Evolutionary conservation across 345 rosid genomes (phyloP).

Genomic region (Erysimum cheiranthoides): DNA sequence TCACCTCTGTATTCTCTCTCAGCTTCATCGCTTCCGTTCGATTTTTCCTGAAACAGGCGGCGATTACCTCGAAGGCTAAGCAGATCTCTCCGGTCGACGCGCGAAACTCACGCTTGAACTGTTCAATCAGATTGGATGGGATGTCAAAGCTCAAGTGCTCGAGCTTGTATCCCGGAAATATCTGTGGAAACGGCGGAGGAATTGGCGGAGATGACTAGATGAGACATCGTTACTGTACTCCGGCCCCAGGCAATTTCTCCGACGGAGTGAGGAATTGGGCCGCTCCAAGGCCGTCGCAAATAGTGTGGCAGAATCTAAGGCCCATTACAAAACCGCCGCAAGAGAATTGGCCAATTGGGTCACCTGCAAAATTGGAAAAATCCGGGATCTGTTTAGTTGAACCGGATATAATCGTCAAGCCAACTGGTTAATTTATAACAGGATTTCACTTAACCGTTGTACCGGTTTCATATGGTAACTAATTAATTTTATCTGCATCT

Average conservation of each 20-base stretch:
- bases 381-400: background rate
- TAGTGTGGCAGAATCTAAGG: constrained; percentile 58
- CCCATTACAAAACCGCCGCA: constrained; percentile 78
- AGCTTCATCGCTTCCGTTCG: constrained; percentile 51
- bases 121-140: constrained; percentile 51
- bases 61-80: constrained; percentile 65
- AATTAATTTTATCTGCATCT: constrained; percentile 2
- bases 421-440: background rate
- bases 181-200: constrained; percentile 50
- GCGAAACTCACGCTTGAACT: background rate
- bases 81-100: constrained; percentile 49
- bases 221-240: no score
- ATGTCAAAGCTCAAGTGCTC: constrained; percentile 49
- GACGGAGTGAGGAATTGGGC: constrained; percentile 66
- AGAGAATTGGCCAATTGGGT: constrained; percentile 65
- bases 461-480: no score
- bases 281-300: constrained; percentile 80
- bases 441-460: no score
- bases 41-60: constrained; percentile 58
- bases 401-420: background rate
- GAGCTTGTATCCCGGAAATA: constrained; percentile 26
- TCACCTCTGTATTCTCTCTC: constrained; percentile 38
- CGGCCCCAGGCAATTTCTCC: constrained; percentile 63
- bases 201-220: constrained; percentile 25
- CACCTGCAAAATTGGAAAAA: constrained; percentile 50